These are phyloP conservation scores for Forsythia viridissima DNA, from an alignment of 257 asterid genomes.

Conservation along the genomic window DNA sequence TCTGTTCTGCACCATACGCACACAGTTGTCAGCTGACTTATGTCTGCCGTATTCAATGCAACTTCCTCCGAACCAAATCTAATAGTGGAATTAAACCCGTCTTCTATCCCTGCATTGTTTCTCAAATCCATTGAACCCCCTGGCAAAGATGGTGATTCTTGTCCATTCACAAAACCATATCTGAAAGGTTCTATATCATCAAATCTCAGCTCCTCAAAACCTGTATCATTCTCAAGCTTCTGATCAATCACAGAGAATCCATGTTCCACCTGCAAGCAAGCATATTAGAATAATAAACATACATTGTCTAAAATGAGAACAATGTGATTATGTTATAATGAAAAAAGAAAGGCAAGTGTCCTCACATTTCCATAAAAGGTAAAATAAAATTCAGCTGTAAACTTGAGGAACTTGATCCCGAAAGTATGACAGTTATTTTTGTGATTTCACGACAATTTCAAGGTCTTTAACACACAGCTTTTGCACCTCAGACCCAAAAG, in stretches of 20 bases:
- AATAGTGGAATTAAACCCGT: constrained; percentile 55
- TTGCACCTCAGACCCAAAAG: neutral
- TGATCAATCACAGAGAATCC: constrained; percentile 49
- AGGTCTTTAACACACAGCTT: neutral
- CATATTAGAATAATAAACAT: constrained; percentile 4
- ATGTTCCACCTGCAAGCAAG: constrained; percentile 50
- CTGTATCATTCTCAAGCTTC: constrained; percentile 65
- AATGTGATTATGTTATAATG: neutral
- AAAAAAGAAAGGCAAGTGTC: neutral
- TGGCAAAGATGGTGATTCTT: constrained; percentile 56
- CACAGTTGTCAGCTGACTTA: constrained; percentile 63
- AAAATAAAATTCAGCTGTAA: neutral
- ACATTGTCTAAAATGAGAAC: neutral
- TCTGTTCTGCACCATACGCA: constrained; percentile 98
- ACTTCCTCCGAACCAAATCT: constrained; percentile 61
- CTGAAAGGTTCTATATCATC: constrained; percentile 78
- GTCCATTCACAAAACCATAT: constrained; percentile 52
- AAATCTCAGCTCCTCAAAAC: constrained; percentile 76
- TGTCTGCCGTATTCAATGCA: constrained; percentile 42
- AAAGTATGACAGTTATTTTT: neutral
- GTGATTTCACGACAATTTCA: neutral
- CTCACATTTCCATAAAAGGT: neutral
- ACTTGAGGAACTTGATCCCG: neutral
- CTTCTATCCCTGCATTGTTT: constrained; percentile 46
- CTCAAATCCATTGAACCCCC: constrained; percentile 57